Conservation (phyloP, 73 alveolate species). For the Blepharisma stoltei region DNA sequence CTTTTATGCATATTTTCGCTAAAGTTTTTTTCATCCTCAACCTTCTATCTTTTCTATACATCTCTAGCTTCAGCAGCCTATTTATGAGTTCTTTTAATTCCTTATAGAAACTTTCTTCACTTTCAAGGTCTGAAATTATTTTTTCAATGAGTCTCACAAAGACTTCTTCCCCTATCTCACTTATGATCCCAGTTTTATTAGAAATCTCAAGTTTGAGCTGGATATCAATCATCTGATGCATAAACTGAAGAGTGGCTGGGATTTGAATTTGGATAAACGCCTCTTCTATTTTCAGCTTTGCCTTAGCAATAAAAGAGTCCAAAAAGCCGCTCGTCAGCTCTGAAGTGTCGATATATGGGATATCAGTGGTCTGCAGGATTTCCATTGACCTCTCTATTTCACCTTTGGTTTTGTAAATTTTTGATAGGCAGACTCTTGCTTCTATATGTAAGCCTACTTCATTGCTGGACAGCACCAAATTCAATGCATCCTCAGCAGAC, state of each 20-base stretch:
- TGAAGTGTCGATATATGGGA: not conserved
- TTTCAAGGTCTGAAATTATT: not conserved
- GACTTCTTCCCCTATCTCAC: not conserved
- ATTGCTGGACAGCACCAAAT: not conserved
- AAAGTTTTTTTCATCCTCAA: conserved; percentile 1
- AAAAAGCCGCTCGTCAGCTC: not conserved
- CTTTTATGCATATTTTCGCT: not conserved
- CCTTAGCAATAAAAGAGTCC: not conserved
- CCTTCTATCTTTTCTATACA: not conserved
- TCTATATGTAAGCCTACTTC: not conserved
- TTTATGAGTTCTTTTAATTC: not conserved
- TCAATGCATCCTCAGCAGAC: conserved; percentile 21
- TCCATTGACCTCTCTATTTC: conserved; percentile 1
- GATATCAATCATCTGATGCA: not conserved
- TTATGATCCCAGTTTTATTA: not conserved
- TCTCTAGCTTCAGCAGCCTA: not conserved
- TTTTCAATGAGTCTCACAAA: conserved; percentile 4
- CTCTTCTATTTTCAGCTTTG: conserved; percentile 18
- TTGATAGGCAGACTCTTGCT: conserved; percentile 2
- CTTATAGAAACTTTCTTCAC: not conserved
- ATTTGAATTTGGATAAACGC: not conserved
- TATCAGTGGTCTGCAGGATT: not conserved
- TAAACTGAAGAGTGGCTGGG: not conserved
- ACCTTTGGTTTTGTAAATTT: conserved; percentile 5
- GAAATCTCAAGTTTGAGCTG: not conserved